Conservation (phyloP, 768 basidiomycete species). For the Tylopilus sp. region DNA sequence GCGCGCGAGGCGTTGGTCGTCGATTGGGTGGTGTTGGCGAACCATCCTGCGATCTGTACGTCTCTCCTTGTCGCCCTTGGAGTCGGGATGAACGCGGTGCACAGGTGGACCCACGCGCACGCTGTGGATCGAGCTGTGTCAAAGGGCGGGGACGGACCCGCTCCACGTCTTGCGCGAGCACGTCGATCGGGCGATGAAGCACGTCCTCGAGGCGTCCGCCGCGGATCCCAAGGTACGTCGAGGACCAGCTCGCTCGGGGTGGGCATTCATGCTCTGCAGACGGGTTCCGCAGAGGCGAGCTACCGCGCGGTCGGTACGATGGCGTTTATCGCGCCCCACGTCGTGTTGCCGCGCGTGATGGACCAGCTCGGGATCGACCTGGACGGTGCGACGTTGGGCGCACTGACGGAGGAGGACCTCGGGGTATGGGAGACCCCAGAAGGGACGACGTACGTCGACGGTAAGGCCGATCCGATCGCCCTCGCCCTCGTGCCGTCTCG, state of each 20-base stretch:
- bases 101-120: constrained; percentile 17
- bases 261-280: not conserved
- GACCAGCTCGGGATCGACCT: constrained; percentile 66
- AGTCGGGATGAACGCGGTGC: not conserved
- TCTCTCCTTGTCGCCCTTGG: not conserved
- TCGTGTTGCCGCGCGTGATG: constrained; percentile 66
- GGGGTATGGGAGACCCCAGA: constrained; percentile 85
- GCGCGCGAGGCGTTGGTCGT: constrained; percentile 47
- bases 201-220: constrained; percentile 46
- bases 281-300: constrained; percentile 60
- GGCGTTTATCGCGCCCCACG: constrained; percentile 72
- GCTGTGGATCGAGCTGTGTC: constrained; percentile 80
- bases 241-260: not conserved
- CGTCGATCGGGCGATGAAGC: constrained; percentile 46
- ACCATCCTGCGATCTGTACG: constrained; percentile 68
- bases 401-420: constrained; percentile 68
- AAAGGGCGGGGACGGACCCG: constrained; percentile 67
- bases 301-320: constrained; percentile 74
- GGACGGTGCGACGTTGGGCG: constrained; percentile 51
- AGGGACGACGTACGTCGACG: constrained; percentile 78
- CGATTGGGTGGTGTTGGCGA: constrained; percentile 62
- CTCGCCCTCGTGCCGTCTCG: not conserved
- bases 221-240: constrained; percentile 44
- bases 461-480: no score
- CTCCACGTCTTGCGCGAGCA: constrained; percentile 50